Conservation (phyloP, 2,329 filamentous ascomycete species). For the Thielaviopsis populi region DNA sequence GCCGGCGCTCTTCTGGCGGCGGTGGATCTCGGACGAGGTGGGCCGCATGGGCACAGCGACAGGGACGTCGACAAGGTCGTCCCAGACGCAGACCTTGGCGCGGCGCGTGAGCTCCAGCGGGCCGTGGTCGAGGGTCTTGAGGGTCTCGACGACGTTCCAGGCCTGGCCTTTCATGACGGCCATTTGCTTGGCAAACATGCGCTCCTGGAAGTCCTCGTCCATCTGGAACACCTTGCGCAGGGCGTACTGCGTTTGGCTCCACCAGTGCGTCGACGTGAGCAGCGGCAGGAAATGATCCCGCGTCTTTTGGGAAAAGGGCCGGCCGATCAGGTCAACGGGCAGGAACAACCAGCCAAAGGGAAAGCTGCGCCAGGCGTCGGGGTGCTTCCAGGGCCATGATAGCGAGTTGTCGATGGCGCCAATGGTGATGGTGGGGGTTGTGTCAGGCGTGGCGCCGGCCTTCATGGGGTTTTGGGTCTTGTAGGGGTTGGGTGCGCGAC, state of each 20-base stretch:
- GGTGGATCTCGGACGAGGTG: conserved; percentile 70
- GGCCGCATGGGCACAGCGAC: conserved; percentile 80
- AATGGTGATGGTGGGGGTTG: conserved; percentile 50
- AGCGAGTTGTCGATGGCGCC: conserved; percentile 96
- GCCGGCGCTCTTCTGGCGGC: conserved; percentile 35
- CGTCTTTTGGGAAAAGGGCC: conserved; percentile 89
- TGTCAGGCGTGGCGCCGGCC: conserved; percentile 33
- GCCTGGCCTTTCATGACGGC: conserved; percentile 99
- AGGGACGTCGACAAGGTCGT: conserved; percentile 90
- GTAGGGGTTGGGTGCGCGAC: conserved; percentile 48
- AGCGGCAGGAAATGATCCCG: conserved; percentile 91
- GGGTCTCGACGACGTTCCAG: conserved; percentile 96
- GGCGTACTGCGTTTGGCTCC: conserved; percentile 82
- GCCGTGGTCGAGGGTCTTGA: conserved; percentile 84
- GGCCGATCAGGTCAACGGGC: conserved; percentile 86
- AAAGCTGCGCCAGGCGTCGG: conserved; percentile 80
- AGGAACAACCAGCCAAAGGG: conserved; percentile 98
- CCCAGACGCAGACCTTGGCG: conserved; percentile 91
- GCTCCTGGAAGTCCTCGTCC: conserved; percentile 91
- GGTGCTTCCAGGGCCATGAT: conserved; percentile 98
- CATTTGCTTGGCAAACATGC: conserved; percentile 97
- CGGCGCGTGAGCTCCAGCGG: conserved; percentile 83
- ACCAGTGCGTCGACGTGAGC: conserved; percentile 89
- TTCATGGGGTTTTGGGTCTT: conserved; percentile 73
- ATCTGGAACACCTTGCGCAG: conserved; percentile 77